Base-by-base conservation (phyloP, 352 stramenopile genomes). In the Phytophthora constricta region DNA sequence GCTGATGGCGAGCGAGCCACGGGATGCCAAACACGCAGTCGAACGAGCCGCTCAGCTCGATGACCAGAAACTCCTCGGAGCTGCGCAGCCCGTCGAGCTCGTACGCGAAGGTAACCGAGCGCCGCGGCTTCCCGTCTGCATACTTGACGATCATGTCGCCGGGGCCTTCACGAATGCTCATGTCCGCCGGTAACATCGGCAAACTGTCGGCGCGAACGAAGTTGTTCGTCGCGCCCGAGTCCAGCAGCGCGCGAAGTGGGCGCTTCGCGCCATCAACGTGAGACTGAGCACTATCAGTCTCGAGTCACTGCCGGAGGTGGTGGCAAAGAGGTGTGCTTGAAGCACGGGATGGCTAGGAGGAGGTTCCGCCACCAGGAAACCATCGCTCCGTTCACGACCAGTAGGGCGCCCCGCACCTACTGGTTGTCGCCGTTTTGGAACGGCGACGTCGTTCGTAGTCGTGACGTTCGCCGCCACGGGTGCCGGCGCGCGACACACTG, bases 1-100 rank as follows among this genome's bases (percentile, higher is more conserved):
- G 70, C 22, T 58, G 65, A 25, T 79, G 74, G 8, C 51, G 49
- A n/a, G 52, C 50, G 1, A 77, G 51, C 62, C 70, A 79, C 28
- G 54, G 50, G 43, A 80, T 84, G 31, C 31, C 31, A 11, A 37
- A 37, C 7, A 37, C 31, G 31, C 31, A 37, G n/a, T 37, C 31
- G 31, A 37, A 37, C 31, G 31, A 37, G 31, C 31, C 31, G 13
- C 31, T 37, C 31, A 37, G 31, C 31, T 37, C 60, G 20, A 80
- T 70, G 5, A 84, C 59, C 13, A 72, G 31, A 34, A 84, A 79
- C 0, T 72, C 58, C 13, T 73, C 61, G 2, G 20, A 60, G 8
- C 34, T 16, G 5, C 3, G 9, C 16, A 76, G 72, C 1, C 60
- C 65, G 20, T 75, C 69, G 28, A 77, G 53, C 27, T 45, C 25